Conservation (phyloP, 805 yeast species). For the Blastobotrys peoriensis region DNA sequence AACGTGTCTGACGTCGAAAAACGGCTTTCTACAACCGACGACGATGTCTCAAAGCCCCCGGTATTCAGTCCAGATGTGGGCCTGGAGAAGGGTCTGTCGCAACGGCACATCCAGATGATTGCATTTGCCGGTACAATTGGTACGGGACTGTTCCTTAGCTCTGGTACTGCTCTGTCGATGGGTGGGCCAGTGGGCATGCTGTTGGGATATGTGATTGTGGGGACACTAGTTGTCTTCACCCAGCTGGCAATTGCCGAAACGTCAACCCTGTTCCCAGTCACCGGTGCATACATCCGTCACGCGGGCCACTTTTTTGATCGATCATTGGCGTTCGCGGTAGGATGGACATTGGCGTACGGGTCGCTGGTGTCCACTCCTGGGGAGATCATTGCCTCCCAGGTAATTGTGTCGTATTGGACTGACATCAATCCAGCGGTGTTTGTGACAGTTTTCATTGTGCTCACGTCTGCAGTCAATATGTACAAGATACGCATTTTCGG, state of each 20-base stretch:
- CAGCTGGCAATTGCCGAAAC: slow-evolving; percentile 66
- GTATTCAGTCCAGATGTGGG: slow-evolving; percentile 9
- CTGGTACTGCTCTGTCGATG: slow-evolving; percentile 59
- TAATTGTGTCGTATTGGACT: slow-evolving; percentile 51
- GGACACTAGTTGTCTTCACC: slow-evolving; percentile 62
- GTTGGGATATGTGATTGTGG: slow-evolving; percentile 62
- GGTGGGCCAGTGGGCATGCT: slow-evolving; percentile 59
- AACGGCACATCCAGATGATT: slow-evolving; percentile 64
- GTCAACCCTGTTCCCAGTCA: slow-evolving; percentile 59
- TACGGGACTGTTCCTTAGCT: slow-evolving; percentile 73
- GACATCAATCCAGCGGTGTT: slow-evolving; percentile 43
- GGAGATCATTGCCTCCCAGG: slow-evolving; percentile 58
- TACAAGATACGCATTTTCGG: slow-evolving; percentile 44
- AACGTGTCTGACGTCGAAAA: too few relatives aligned
- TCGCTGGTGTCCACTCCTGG: slow-evolving; percentile 53
- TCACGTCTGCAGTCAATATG: slow-evolving; percentile 38
- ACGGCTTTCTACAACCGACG: too few relatives aligned
- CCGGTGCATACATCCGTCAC: slow-evolving; percentile 62
- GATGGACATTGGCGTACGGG: slow-evolving; percentile 55
- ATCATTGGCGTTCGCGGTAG: slow-evolving; percentile 63
- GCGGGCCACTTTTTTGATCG: slow-evolving; percentile 60
- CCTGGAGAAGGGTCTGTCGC: slow-evolving; percentile 35
- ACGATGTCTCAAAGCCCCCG: slow-evolving; percentile 12
- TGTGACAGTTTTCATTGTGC: slow-evolving; percentile 44
- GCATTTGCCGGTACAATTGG: slow-evolving; percentile 83